Evolutionary conservation across 768 basidiomycete genomes (phyloP).

Genomic region (Podaxis sp.): DNA sequence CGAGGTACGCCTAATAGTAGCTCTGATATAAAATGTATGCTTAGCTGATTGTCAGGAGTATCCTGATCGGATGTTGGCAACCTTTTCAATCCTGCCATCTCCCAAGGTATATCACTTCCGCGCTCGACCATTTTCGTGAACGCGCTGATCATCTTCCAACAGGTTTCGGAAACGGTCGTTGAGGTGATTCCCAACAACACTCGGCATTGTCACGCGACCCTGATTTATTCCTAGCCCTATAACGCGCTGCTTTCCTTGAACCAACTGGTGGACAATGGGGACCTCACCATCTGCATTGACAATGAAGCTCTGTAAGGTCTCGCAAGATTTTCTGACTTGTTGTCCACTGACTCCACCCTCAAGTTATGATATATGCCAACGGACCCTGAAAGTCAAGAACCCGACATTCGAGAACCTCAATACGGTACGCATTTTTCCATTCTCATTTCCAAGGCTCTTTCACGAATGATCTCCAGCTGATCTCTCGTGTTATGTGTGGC

Average conservation of each 20-base stretch:
- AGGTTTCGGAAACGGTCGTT: conserved; percentile 56
- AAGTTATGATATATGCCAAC: conserved; percentile 72
- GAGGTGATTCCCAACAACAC: conserved; percentile 45
- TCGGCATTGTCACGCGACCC: conserved; percentile 36
- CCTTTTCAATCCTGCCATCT: conserved; percentile 54
- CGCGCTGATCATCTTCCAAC: not conserved
- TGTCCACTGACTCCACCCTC: not conserved
- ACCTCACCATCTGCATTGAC: conserved; percentile 82
- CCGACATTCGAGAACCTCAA: conserved; percentile 73
- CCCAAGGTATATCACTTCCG: conserved; percentile 36
- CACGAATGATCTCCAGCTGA: conserved; percentile 42
- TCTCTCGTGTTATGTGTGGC: conserved; percentile 92
- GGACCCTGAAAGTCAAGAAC: conserved; percentile 61
- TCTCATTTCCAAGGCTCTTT: not conserved
- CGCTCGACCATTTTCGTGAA: too few relatives aligned
- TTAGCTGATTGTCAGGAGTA: conserved; percentile 37
- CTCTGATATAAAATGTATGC: not conserved
- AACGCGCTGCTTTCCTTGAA: conserved; percentile 83
- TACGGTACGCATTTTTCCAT: conserved; percentile 40
- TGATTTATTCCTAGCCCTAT: conserved; percentile 67
- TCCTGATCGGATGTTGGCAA: conserved; percentile 56
- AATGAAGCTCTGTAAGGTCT: conserved; percentile 77
- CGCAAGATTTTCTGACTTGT: not conserved
- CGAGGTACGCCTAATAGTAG: conserved; percentile 48
- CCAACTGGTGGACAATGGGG: conserved; percentile 87